Base-by-base conservation (phyloP, 768 basidiomycete genomes). In the Leccinum sublutescens region DNA sequence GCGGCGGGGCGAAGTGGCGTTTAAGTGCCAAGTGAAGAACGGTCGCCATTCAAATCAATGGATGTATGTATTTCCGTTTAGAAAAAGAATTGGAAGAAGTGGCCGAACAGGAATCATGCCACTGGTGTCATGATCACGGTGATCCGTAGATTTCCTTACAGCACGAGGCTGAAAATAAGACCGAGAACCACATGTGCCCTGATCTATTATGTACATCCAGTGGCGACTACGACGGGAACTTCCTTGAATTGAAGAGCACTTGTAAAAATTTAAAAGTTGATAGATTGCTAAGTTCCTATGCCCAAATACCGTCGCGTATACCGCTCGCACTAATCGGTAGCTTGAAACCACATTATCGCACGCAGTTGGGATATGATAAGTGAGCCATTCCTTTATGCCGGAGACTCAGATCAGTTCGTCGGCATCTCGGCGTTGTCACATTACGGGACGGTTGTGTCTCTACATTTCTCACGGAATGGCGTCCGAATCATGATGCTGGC, bases 1-100 rank as follows among this genome's bases (percentile, higher is more conserved):
- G 88, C 90, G 3, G 83, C 88, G 34, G 90, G 89, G 7, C 77
- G 89, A 29, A 90, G 85, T 67, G 87, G 51, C 21, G 51, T 52
- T 52, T 52, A 34, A 52, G 33, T 23, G 33, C 1, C 19, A 5
- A 21, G 21, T 5, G 8, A 29, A 17, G 48, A 49, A 50, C 14
- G 25, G 27, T 4, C 17, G 8, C 4, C 17, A 21, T 17, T 23
- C 29, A 34, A 34, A 10, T 43, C 25, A n/a, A 10, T 48, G 7
- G 43, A 45, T 45, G 43, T 45, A 19, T 34, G 33, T 14, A 34
- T 45, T 1, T 19, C 43, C 43, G 43, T 45, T 45, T 19, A 45
- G 19, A 45, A 45, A 40, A 40, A 40, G n/a, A 17, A n/a, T 40
- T 40, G n/a, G 40, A 40, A 34, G 43, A 45, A 45, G 43, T 19